Evolutionary conservation across 768 basidiomycete species (phyloP), one percentile per base, ranked within the genome.

Genomic region (Rhodotorula babjevae): DNA sequence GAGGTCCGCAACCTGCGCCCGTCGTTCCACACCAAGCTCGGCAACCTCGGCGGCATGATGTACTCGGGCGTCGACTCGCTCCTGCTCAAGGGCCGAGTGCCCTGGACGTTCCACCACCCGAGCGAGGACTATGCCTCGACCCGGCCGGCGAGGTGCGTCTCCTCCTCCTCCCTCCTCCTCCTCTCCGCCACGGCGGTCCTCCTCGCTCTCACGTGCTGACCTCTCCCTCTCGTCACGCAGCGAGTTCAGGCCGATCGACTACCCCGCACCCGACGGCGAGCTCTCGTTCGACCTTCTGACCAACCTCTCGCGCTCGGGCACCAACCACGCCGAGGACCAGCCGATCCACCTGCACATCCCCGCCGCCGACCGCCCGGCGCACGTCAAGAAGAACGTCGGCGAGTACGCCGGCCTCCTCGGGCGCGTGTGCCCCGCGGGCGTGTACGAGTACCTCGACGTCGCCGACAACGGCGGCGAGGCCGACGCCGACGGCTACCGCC

Each of bases 311-410:
- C 85, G 96, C 57, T 96, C 95, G 14, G 91, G 90, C 0, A 97
- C 95, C 25, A 95, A 95, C 79, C 95, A 98, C 78, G 88, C 90
- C n/a, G 95, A 99, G 80, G 93, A 97, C 80, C 93, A 97, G 80
- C 92, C 89, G 6, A 84, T 92, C 23, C 96, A 99, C 82, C 84
- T 98, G 61, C 85, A 89, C 46, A 86, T 81, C 25, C 72, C 81
- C 44, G 79, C 81, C 40, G 62, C 71, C 14, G 78, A 78, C 59
- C 77, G 79, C 79, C 15, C 85, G 86, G 83, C 86, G 33, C 95
- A 98, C 79, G 91, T 95, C 12, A 80, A 85, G 68, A 82, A 82
- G 55, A 97, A 97, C 80, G 85, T 88, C 0, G 84, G 84, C 61
- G 87, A 91, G 76, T 99, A 88, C 79, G 95, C 90, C 0, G 92